Evolutionary conservation across 106 monocot species (phyloP).

Genomic region (Alisma plantagoaquatica): DNA sequence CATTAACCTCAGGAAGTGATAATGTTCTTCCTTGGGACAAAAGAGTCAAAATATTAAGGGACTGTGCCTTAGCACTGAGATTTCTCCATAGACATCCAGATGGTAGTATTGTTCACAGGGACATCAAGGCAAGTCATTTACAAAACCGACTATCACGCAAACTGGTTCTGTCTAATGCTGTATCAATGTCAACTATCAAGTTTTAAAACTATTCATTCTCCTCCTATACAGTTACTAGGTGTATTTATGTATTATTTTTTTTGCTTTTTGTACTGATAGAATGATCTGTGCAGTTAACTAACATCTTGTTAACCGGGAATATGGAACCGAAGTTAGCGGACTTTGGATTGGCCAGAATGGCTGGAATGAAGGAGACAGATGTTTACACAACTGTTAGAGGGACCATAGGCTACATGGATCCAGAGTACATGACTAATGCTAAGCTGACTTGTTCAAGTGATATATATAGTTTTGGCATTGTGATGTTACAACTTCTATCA

Average conservation of each 20-base stretch:
- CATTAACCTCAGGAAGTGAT: constrained; percentile 26
- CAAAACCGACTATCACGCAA: too few species aligned
- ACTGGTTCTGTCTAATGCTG: too few species aligned
- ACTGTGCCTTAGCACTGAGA: constrained; percentile 31
- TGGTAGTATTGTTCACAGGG: constrained; percentile 41
- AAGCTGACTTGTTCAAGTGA: constrained; percentile 30
- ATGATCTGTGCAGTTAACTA: constrained; percentile 21
- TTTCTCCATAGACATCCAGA: constrained; percentile 45
- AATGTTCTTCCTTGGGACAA: constrained; percentile 27
- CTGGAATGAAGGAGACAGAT: constrained; percentile 24
- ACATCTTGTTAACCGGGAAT: constrained; percentile 36
- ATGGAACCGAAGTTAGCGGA: constrained; percentile 38
- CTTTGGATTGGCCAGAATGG: constrained; percentile 33
- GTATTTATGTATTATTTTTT: neutral
- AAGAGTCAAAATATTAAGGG: constrained; percentile 32
- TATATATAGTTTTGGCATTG: constrained; percentile 43
- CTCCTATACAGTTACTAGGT: too few species aligned
- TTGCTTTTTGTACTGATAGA: neutral
- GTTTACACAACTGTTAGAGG: constrained; percentile 38
- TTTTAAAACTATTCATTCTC: too few species aligned
- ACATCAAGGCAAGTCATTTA: constrained; percentile 35
- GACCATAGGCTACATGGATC: constrained; percentile 49
- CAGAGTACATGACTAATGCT: constrained; percentile 31
- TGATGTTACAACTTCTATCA: constrained; percentile 28
- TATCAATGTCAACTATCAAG: too few species aligned